Conservation (phyloP, 2,329 filamentous ascomycete species). For the Colletotrichum graminicola region DNA sequence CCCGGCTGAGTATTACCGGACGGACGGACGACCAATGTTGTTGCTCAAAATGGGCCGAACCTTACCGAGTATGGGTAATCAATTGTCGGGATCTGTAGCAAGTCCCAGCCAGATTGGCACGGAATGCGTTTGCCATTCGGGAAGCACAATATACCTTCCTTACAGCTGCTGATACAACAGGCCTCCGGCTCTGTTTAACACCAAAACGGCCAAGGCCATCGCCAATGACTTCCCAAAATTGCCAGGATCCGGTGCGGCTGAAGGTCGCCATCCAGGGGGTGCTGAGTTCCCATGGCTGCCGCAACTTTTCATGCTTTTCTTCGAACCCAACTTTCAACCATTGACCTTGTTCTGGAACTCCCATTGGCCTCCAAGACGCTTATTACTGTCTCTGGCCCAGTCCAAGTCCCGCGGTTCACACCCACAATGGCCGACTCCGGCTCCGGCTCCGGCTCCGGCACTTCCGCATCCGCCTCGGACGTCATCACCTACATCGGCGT, state of each 20-base stretch:
- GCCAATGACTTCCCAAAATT: conserved; percentile 26
- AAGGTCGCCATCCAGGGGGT: conserved; percentile 25
- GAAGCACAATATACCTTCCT: background rate
- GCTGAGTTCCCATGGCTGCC: background rate
- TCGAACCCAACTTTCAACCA: background rate
- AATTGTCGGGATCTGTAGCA: background rate
- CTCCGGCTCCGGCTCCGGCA: background rate
- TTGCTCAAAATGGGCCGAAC: background rate
- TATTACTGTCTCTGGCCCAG: background rate
- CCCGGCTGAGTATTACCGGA: too few relatives aligned
- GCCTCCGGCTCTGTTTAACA: background rate
- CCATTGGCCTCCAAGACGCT: background rate
- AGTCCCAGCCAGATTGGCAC: background rate
- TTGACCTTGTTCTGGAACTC: background rate
- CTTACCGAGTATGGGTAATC: background rate
- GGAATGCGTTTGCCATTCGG: background rate
- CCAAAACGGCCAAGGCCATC: conserved; percentile 32
- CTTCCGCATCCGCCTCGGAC: conserved; percentile 15
- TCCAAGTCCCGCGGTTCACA: background rate
- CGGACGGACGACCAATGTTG: background rate
- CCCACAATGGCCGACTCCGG: conserved; percentile 20
- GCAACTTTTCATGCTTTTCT: background rate
- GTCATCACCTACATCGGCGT: conserved; percentile 43
- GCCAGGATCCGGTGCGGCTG: conserved; percentile 35
- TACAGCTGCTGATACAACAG: background rate